A percentile compares a stretch with the other conserved stretches of the same genome.
These are phyloP conservation scores for Radiomyces spectabilis DNA, from an alignment of 192 early-diverging fungal species.

Conservation along the genomic window DNA sequence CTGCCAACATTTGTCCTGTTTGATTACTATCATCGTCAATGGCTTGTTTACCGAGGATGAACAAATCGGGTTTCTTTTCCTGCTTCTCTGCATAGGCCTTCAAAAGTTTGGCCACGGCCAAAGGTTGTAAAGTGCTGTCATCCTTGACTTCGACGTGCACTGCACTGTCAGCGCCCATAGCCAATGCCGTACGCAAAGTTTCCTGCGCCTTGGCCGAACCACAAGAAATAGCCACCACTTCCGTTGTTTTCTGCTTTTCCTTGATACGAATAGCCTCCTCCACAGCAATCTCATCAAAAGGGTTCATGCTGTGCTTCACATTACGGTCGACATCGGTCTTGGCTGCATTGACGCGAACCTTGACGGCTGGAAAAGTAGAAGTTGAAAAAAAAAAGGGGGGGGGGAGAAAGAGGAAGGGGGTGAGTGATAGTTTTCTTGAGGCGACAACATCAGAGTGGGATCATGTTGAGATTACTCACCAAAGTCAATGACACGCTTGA, in stretches of 20 bases:
- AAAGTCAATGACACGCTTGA: constrained; percentile 97
- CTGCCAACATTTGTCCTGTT: constrained; percentile 98
- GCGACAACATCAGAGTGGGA: too few relatives aligned
- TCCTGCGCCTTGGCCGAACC: constrained; percentile 88
- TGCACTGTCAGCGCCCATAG: constrained; percentile 95
- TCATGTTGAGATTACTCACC: too few relatives aligned
- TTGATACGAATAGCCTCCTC: constrained; percentile 93
- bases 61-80: constrained; percentile 73
- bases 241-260: constrained; percentile 63
- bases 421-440: too few relatives aligned
- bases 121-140: constrained; percentile 68
- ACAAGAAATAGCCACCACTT: constrained; percentile 84
- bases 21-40: constrained; percentile 98
- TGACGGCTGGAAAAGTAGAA: constrained; percentile 69
- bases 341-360: constrained; percentile 88
- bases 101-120: constrained; percentile 89
- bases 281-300: constrained; percentile 99
- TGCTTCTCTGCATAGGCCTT: constrained; percentile 83
- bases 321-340: constrained; percentile 88
- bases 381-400: background rate
- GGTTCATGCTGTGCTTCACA: constrained; percentile 98
- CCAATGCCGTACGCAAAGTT: constrained; percentile 89
- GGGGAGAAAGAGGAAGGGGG: background rate
- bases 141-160: constrained; percentile 86
- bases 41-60: constrained; percentile 97